phyloP scores from a whole-genome alignment of 345 rosid species.

The Gossypium stocksii region DNA sequence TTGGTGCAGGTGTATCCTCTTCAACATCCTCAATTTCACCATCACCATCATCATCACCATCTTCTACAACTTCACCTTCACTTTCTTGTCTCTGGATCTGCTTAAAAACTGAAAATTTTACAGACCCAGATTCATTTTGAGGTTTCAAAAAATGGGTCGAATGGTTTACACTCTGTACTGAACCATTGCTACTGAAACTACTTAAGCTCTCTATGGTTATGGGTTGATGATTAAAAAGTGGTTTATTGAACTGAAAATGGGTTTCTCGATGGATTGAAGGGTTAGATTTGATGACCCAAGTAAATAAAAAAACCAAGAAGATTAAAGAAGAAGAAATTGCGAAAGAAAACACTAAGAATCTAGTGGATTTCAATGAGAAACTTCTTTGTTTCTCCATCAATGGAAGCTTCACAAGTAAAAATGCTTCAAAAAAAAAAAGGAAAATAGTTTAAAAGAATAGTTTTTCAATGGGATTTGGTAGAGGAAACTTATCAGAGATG shows the following conservation, averaged over 20 bases:
- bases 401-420: conserved; percentile 2
- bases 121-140: conserved; percentile 43
- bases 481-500: neutral
- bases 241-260: conserved; percentile 33
- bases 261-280: conserved; percentile 41
- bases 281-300: conserved; percentile 48
- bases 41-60: conserved; percentile 13
- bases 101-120: conserved; percentile 17
- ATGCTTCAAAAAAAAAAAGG: conserved; percentile 10
- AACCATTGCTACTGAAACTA: conserved; percentile 26
- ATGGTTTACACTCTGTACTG: conserved; percentile 20
- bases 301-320: conserved; percentile 50
- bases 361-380: conserved; percentile 63
- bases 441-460: neutral
- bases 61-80: conserved; percentile 16
- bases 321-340: conserved; percentile 51
- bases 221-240: conserved; percentile 24
- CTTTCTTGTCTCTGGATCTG: conserved; percentile 14
- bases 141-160: conserved; percentile 31
- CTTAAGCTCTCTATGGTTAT: conserved; percentile 23
- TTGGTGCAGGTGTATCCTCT: conserved; percentile 21
- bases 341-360: conserved; percentile 45
- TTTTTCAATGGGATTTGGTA: conserved; percentile 2
- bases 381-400: conserved; percentile 80
- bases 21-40: conserved; percentile 16